Percentiles rank a stretch among this genome's conserved stretches.
phyloP scores from a whole-genome alignment of 2,329 filamentous ascomycete genomes.

The Fusarium compactum region DNA sequence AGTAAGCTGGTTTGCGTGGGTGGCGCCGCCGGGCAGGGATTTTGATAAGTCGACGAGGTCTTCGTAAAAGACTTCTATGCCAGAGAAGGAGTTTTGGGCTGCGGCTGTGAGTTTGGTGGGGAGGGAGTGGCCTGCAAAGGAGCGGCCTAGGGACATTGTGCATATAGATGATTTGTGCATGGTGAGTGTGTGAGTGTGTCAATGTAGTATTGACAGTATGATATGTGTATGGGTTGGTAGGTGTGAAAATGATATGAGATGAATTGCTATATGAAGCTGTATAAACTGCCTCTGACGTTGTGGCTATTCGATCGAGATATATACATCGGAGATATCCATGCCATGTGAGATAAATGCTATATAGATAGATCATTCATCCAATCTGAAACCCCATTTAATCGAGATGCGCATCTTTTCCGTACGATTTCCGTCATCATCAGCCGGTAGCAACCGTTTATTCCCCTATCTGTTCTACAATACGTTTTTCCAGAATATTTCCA shows the following conservation, averaged over 20 bases:
- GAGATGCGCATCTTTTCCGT: slow-evolving; percentile 1
- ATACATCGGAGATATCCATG: slow-evolving; percentile 15
- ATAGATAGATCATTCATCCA: slow-evolving; percentile 20
- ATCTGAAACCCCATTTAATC: background rate
- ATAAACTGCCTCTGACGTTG: slow-evolving; percentile 20
- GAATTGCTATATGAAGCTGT: background rate
- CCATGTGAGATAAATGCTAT: slow-evolving; percentile 1
- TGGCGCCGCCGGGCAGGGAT: slow-evolving; percentile 56
- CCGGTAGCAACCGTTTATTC: slow-evolving; percentile 18
- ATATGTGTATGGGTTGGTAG: background rate
- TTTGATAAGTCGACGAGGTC: slow-evolving; percentile 74
- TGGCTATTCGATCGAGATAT: slow-evolving; percentile 29
- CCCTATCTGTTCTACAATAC: background rate
- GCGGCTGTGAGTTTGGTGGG: slow-evolving; percentile 77
- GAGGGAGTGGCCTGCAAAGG: slow-evolving; percentile 74
- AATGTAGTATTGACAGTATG: background rate
- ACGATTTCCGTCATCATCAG: slow-evolving; percentile 5
- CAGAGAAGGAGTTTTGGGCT: slow-evolving; percentile 71
- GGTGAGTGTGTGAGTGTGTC: background rate
- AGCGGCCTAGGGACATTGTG: slow-evolving; percentile 81
- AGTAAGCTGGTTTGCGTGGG: slow-evolving; percentile 60
- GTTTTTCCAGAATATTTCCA: slow-evolving; percentile 5
- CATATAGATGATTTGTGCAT: slow-evolving; percentile 76
- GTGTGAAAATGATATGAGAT: background rate
- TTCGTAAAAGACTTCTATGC: slow-evolving; percentile 83